A percentile compares a stretch with the other conserved stretches of the same genome.
Evolutionary conservation across 139 green algal species (phyloP).

Genomic region (Gonium pectorale): DNA sequence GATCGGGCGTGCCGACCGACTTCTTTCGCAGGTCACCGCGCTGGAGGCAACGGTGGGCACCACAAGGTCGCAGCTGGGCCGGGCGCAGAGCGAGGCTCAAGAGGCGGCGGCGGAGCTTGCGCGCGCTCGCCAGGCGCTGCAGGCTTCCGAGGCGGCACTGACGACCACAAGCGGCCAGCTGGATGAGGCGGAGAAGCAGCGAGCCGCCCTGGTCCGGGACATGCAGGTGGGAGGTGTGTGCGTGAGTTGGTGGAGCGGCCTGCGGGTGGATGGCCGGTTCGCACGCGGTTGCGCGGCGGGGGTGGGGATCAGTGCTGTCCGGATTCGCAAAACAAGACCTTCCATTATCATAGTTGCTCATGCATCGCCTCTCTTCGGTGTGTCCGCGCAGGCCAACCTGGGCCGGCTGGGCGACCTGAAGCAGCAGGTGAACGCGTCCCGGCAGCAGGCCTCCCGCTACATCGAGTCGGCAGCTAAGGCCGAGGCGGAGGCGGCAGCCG

Average conservation of each 20-base stretch:
- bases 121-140: background rate
- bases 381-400: background rate
- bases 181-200: slow-evolving; percentile 28
- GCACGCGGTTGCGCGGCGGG: background rate
- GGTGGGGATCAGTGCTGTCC: background rate
- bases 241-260: background rate
- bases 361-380: background rate
- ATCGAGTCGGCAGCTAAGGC: background rate
- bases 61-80: background rate
- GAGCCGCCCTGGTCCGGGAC: slow-evolving; percentile 18
- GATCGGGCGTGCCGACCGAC: too few relatives aligned
- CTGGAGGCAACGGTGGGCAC: background rate
- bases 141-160: background rate
- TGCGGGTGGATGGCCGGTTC: background rate
- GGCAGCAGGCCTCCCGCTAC: slow-evolving; percentile 9
- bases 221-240: slow-evolving; percentile 15
- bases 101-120: background rate
- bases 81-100: background rate
- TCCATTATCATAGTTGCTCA: too few relatives aligned
- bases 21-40: background rate
- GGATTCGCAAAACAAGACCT: background rate
- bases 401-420: slow-evolving; percentile 31
- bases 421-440: slow-evolving; percentile 23
- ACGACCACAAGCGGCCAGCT: slow-evolving; percentile 21
- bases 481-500: background rate